Evolutionary conservation across 2,329 filamentous ascomycete genomes (phyloP).

Genomic region (Piedraia hortae): DNA sequence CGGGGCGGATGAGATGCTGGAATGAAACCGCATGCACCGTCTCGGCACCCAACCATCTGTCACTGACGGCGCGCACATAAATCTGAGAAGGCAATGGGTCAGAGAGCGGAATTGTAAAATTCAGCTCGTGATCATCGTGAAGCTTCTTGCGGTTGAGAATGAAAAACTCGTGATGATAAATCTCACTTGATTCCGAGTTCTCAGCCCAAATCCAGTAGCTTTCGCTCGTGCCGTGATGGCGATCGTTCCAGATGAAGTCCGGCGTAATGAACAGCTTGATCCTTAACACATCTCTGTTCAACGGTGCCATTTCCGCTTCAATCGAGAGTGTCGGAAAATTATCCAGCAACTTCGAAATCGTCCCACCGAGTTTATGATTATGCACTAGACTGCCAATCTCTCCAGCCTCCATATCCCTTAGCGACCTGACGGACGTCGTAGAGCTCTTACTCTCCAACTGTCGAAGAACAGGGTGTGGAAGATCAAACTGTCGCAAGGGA

Average conservation of each 20-base stretch:
- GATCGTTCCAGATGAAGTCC: constrained; percentile 85
- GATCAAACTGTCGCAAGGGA: constrained; percentile 79
- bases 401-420: constrained; percentile 76
- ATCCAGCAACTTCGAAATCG: constrained; percentile 52
- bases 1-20: constrained; percentile 86
- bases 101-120: constrained; percentile 84
- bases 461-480: constrained; percentile 56
- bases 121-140: constrained; percentile 86
- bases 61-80: constrained; percentile 80
- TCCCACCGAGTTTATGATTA: constrained; percentile 64
- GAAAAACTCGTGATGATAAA: constrained; percentile 94
- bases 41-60: constrained; percentile 88
- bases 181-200: constrained; percentile 89
- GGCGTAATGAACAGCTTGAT: constrained; percentile 66
- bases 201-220: constrained; percentile 99
- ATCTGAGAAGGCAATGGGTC: constrained; percentile 89
- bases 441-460: constrained; percentile 61
- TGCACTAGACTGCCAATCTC: constrained; percentile 83
- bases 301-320: constrained; percentile 78
- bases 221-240: constrained; percentile 76
- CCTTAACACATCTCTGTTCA: constrained; percentile 84
- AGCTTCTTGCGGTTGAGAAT: constrained; percentile 74
- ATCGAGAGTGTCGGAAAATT: constrained; percentile 82
- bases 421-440: constrained; percentile 44
- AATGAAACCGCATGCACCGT: constrained; percentile 90